Percentiles rank a stretch among this genome's conserved stretches.
Evolutionary conservation across 1,284 basidiomycete species (phyloP).

Genomic region (Naganishia sp.): DNA sequence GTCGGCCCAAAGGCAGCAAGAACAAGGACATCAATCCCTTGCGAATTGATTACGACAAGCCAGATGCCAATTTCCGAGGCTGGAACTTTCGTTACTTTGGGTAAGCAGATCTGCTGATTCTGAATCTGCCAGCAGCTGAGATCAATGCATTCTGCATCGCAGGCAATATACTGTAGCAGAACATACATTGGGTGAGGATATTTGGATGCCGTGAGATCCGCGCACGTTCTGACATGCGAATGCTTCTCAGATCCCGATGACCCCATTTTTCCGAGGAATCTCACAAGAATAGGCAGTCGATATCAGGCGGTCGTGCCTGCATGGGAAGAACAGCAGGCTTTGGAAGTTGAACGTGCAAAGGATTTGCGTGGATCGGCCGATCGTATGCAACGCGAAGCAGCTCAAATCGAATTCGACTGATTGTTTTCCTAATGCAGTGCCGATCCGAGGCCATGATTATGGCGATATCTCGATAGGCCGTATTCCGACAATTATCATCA

Average conservation of each 20-base stretch:
- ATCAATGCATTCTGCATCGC: constrained; percentile 2
- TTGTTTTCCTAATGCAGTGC: background rate
- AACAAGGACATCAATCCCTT: constrained; percentile 67
- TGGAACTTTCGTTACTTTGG: constrained; percentile 98
- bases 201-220: background rate
- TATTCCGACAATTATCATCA: constrained; percentile 15
- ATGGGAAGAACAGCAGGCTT: constrained; percentile 49
- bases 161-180: constrained; percentile 87
- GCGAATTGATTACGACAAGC: constrained; percentile 63
- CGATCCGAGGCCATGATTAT: constrained; percentile 15
- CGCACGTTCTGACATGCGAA: constrained; percentile 30
- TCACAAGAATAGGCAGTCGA: constrained; percentile 81
- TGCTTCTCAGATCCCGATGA: constrained; percentile 76
- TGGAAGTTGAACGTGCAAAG: constrained; percentile 44
- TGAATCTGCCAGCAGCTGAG: background rate
- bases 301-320: constrained; percentile 66
- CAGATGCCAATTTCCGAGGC: constrained; percentile 65
- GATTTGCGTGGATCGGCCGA: constrained; percentile 45
- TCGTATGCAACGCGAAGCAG: constrained; percentile 33
- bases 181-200: constrained; percentile 70
- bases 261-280: constrained; percentile 87
- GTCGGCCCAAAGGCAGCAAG: constrained; percentile 61
- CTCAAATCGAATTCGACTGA: constrained; percentile 32
- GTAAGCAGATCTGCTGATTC: constrained; percentile 57
- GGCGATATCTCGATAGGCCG: constrained; percentile 8